Percentiles rank a stretch among this genome's conserved stretches.
Conservation (phyloP, 2,329 filamentous ascomycete species). For the Aspergillus fumigatus region DNA sequence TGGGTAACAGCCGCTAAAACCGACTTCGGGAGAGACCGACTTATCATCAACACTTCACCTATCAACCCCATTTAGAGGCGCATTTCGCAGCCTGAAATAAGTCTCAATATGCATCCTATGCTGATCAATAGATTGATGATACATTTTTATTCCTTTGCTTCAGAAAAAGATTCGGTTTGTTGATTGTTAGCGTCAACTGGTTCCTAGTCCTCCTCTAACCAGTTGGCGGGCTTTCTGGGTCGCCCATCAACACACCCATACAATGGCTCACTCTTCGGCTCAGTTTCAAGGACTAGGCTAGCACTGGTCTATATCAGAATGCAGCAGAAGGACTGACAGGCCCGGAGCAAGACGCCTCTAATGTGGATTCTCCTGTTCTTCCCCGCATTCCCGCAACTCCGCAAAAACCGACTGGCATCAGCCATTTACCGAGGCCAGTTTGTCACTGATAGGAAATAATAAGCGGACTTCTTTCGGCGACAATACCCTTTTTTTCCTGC, state of each 20-base stretch:
- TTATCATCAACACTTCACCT: neutral
- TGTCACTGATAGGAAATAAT: neutral
- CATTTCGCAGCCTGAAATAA: neutral
- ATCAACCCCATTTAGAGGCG: neutral
- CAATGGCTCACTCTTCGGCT: neutral
- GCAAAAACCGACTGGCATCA: neutral
- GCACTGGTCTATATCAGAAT: neutral
- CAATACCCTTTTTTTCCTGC: neutral
- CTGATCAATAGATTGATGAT: neutral
- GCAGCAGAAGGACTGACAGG: neutral
- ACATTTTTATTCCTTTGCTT: neutral
- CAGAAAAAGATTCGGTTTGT: too few species aligned
- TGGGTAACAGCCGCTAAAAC: neutral
- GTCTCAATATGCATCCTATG: neutral
- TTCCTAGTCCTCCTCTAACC: neutral
- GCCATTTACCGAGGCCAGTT: neutral
- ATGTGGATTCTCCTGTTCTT: neutral
- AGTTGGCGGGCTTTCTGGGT: neutral
- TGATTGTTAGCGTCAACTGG: neutral
- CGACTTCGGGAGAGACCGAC: conserved; percentile 7
- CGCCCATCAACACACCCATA: neutral
- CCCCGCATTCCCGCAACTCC: neutral
- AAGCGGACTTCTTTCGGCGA: neutral
- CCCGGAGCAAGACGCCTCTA: too few species aligned
- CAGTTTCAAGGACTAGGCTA: neutral